Conservation (phyloP, 352 stramenopile species). For the Globisporangium spiculum region DNA sequence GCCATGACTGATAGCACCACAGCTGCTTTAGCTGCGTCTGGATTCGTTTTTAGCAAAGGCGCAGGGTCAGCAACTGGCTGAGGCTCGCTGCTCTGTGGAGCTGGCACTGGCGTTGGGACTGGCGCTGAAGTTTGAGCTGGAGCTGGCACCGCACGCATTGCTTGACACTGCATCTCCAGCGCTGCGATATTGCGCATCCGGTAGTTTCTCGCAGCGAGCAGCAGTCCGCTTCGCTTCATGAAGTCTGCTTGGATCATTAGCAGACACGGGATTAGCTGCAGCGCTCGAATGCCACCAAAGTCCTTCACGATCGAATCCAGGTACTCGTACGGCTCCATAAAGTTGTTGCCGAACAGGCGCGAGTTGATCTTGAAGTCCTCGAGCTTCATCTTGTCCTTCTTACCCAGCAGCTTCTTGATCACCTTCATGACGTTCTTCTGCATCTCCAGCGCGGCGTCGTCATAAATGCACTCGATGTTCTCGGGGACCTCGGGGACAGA, state of each 20-base stretch:
- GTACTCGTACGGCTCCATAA: constrained; percentile 73
- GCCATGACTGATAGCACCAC: neutral
- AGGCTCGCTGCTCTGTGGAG: neutral
- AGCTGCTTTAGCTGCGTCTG: neutral
- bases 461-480: constrained; percentile 55
- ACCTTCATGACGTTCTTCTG: constrained; percentile 72
- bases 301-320: constrained; percentile 60
- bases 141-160: constrained; percentile 1
- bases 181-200: constrained; percentile 35
- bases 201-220: constrained; percentile 54
- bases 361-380: constrained; percentile 85
- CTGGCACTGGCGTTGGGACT: neutral
- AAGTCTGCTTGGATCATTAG: constrained; percentile 58
- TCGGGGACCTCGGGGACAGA: constrained; percentile 46
- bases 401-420: constrained; percentile 59
- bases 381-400: constrained; percentile 45
- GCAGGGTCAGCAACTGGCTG: neutral
- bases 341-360: constrained; percentile 72
- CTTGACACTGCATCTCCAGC: constrained; percentile 35
- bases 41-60: neutral
- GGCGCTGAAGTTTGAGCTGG: neutral
- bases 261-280: constrained; percentile 68
- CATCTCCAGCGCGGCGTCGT: constrained; percentile 57
- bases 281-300: constrained; percentile 49
- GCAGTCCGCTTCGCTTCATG: constrained; percentile 51